Conservation (phyloP, 2,329 filamentous ascomycete species). For the Beauveria rudraprayagi region DNA sequence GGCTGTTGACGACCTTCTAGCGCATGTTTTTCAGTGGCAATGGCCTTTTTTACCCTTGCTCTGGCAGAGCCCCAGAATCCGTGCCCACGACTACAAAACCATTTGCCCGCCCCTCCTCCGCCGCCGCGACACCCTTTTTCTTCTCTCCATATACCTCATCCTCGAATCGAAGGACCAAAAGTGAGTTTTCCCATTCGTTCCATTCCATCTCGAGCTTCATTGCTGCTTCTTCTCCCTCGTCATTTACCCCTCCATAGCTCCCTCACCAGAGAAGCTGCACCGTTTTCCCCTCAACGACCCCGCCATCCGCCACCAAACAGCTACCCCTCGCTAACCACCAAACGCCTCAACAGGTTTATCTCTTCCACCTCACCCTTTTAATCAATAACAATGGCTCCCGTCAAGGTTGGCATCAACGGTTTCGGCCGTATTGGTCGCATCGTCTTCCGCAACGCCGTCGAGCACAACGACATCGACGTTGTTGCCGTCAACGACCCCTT, state of each 20-base stretch:
- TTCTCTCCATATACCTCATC: neutral
- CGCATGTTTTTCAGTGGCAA: neutral
- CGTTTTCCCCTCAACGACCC: slow-evolving; percentile 4
- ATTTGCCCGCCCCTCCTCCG: slow-evolving; percentile 9
- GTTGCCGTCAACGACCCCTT: slow-evolving; percentile 99
- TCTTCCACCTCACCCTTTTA: neutral
- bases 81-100: slow-evolving; percentile 9
- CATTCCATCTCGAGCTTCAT: neutral
- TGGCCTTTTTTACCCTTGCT: neutral
- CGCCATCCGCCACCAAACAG: slow-evolving; percentile 6
- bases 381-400: slow-evolving; percentile 37
- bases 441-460: slow-evolving; percentile 94
- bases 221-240: neutral
- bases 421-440: slow-evolving; percentile 99
- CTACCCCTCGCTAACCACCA: slow-evolving; percentile 10
- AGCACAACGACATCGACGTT: slow-evolving; percentile 82
- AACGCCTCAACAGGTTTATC: slow-evolving; percentile 5
- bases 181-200: neutral
- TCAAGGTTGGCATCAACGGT: slow-evolving; percentile 96
- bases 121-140: slow-evolving; percentile 1
- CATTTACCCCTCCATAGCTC: neutral
- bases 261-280: neutral
- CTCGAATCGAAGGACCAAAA: neutral
- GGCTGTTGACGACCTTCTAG: neutral
- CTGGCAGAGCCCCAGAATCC: neutral